A percentile compares a stretch with the other conserved stretches of the same genome.
phyloP scores from a whole-genome alignment of 2,329 filamentous ascomycete genomes.

The Rutstroemia sydowiana region DNA sequence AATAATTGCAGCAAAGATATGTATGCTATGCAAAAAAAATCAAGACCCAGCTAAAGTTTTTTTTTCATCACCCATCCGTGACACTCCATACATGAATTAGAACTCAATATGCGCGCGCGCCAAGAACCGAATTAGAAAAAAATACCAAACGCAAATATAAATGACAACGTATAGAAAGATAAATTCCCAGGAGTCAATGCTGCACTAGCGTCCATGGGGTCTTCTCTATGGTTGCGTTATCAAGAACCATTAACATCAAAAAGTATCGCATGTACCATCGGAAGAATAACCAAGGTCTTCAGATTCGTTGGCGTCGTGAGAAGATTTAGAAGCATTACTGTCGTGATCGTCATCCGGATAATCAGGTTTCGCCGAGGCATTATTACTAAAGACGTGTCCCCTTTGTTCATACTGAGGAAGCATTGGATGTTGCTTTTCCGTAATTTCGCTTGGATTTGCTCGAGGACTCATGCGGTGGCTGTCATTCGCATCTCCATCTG shows the following conservation, averaged over 20 bases:
- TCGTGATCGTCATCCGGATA: constrained; percentile 5
- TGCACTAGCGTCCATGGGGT: constrained; percentile 29
- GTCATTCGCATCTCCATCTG: constrained; percentile 82
- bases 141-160: constrained; percentile 7
- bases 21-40: too few species aligned
- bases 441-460: constrained; percentile 28
- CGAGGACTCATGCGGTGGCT: constrained; percentile 44
- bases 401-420: too few species aligned
- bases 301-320: constrained; percentile 22
- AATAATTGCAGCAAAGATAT: too few species aligned
- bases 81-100: too few species aligned
- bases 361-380: too few species aligned
- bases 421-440: constrained; percentile 18
- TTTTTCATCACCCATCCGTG: not conserved
- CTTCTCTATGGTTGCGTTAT: constrained; percentile 15
- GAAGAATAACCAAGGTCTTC: constrained; percentile 5
- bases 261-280: not conserved
- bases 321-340: constrained; percentile 15
- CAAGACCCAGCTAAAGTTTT: not conserved
- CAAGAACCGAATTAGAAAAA: not conserved
- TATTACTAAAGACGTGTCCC: too few species aligned
- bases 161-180: constrained; percentile 2
- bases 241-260: constrained; percentile 5
- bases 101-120: constrained; percentile 2
- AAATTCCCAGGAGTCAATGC: constrained; percentile 24